A percentile compares a stretch with the other conserved stretches of the same genome.
Conservation (phyloP, 2,329 filamentous ascomycete genomes). For the Curvularia spicifera region DNA sequence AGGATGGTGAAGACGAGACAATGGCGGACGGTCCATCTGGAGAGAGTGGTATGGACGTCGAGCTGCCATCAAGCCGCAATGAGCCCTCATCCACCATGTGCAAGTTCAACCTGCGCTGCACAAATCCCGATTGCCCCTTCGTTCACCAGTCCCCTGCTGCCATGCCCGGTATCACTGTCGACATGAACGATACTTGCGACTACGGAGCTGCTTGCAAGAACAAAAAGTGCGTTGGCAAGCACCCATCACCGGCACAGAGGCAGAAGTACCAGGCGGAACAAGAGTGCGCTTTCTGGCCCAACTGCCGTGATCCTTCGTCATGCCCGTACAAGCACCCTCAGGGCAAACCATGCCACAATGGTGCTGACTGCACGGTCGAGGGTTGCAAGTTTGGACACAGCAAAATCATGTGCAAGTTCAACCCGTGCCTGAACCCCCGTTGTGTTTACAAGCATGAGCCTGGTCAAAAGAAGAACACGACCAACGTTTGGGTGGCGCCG, state of each 20-base stretch:
- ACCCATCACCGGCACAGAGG: conserved; percentile 87
- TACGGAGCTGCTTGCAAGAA: conserved; percentile 96
- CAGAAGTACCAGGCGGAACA: conserved; percentile 79
- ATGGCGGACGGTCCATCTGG: conserved; percentile 47
- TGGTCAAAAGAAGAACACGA: conserved; percentile 77
- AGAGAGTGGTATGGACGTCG: conserved; percentile 63
- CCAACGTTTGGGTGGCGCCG: conserved; percentile 84
- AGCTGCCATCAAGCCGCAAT: conserved; percentile 62
- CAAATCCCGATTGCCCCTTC: conserved; percentile 87
- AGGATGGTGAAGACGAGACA: conserved; percentile 48
- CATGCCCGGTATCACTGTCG: conserved; percentile 75
- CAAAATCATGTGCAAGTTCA: conserved; percentile 85
- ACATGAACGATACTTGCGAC: conserved; percentile 78
- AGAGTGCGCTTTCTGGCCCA: conserved; percentile 89
- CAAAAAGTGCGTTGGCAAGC: conserved; percentile 86
- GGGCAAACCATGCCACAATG: conserved; percentile 88
- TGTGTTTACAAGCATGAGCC: conserved; percentile 91
- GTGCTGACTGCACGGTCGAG: conserved; percentile 79
- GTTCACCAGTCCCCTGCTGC: conserved; percentile 94
- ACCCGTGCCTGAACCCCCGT: conserved; percentile 85
- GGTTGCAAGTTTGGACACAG: conserved; percentile 91
- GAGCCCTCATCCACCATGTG: conserved; percentile 72
- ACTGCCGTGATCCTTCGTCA: conserved; percentile 79
- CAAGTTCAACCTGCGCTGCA: conserved; percentile 88
- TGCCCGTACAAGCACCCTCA: conserved; percentile 90